Evolutionary conservation across 495 filamentous ascomycete genomes (phyloP), one percentile per base, ranked within the genome.

Genomic region (Tuber microsphaerosporum): DNA sequence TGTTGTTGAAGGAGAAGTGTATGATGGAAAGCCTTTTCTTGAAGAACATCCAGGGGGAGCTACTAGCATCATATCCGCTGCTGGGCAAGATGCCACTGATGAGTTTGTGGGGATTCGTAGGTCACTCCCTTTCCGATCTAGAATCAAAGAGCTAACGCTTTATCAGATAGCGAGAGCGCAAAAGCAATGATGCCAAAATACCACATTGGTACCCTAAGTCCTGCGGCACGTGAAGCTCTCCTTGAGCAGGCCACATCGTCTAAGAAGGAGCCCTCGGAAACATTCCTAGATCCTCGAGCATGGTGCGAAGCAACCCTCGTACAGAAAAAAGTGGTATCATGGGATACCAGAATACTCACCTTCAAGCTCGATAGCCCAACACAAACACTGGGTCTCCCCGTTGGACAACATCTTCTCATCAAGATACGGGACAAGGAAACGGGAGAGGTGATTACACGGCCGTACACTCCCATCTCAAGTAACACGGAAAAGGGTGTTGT

Each of bases 41-140:
- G 88, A 93, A 77, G 92, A 88, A 16, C 94, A 98, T 85, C 94
- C 94, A 2, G 94, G 94, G 69, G 94, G 94, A 73, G 93, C 92
- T 7, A 89, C 91, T 74, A 96, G 93, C 83, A 97, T 98, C 82
- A 89, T 90, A 74, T 90, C 91, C 69, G 93, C 91, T 2, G 94
- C 94, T 31, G 94, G 92, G 3, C 86, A 92, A 75, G 94, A 98
- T 85, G 89, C 87, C n/a, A 92, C 91, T 0, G 94, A 97, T 79
- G 94, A 98, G 79, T 98, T 98, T 82, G 88, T 97, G 84, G 93
- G 92, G 37, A 98, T 98, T 77, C 94, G 93, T 93, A 88, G 88
- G 92, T 87, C 41, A 68, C 51, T 69, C 26, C 71, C 56, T 51
- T 48, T 34, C 68, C n/a, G n/a, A 7, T 71, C 12, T 14, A 22